Conservation (phyloP, 148 eudicot genomes). For the Salicornia ramosissima region DNA sequence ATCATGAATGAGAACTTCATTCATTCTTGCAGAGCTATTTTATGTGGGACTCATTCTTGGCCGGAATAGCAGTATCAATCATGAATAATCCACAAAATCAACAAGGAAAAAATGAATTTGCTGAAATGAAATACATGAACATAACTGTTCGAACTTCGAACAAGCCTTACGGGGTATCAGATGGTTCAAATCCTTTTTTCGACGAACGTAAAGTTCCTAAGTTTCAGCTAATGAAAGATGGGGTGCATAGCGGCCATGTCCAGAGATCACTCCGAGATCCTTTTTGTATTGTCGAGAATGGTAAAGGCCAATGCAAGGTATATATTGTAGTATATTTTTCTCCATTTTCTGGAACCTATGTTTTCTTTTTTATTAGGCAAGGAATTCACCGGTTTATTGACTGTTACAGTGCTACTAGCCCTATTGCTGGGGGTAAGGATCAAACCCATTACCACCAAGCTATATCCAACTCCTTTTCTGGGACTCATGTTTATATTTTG, state of each 20-base stretch:
- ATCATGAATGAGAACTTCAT: neutral
- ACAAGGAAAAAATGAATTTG: constrained; percentile 62
- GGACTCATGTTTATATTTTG: too few species aligned
- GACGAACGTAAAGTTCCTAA: constrained; percentile 44
- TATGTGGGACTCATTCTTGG: constrained; percentile 84
- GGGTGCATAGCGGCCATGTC: constrained; percentile 92
- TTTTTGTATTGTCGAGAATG: constrained; percentile 50
- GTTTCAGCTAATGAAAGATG: constrained; percentile 45
- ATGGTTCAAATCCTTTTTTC: constrained; percentile 81
- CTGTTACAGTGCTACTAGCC: too few species aligned
- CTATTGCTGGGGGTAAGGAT: too few species aligned
- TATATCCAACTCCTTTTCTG: too few species aligned
- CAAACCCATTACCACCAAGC: too few species aligned
- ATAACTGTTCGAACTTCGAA: constrained; percentile 79
- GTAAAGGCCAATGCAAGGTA: constrained; percentile 76
- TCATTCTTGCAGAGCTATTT: constrained; percentile 49
- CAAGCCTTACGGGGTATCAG: constrained; percentile 65
- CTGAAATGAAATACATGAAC: constrained; percentile 73
- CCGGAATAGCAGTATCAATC: constrained; percentile 75
- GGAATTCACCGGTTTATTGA: too few species aligned
- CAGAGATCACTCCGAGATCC: constrained; percentile 68
- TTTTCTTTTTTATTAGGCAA: too few species aligned
- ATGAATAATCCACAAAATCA: constrained; percentile 43
- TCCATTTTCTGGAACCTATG: too few species aligned
- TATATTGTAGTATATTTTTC: neutral